Evolutionary conservation across 768 basidiomycete genomes (phyloP).

Genomic region (Boletus barrowsii): DNA sequence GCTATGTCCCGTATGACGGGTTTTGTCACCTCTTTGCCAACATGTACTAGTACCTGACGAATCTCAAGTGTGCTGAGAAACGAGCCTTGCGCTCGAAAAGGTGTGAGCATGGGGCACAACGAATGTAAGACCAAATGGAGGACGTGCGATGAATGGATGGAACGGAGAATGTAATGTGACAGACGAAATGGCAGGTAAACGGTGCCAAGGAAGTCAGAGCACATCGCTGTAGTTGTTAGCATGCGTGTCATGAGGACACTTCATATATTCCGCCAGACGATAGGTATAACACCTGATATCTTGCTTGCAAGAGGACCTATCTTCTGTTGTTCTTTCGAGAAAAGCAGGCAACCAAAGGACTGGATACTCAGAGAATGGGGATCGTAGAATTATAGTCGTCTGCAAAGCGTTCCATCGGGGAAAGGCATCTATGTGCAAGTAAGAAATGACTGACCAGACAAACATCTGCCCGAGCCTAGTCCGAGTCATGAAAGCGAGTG

Average conservation of each 20-base stretch:
- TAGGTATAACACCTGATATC: too few relatives aligned
- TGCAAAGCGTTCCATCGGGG: too few relatives aligned
- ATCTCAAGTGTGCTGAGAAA: slow-evolving; percentile 7
- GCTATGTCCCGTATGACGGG: not conserved
- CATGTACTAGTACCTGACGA: too few relatives aligned
- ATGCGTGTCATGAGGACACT: too few relatives aligned
- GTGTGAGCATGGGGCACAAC: slow-evolving; percentile 25
- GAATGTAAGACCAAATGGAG: not conserved
- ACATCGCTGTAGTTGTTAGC: too few relatives aligned
- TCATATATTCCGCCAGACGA: too few relatives aligned
- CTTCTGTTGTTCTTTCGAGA: not conserved
- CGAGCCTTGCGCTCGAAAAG: slow-evolving; percentile 35
- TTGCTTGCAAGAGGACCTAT: not conserved
- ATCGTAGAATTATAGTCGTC: not conserved
- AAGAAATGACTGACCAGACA: not conserved
- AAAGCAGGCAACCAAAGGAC: not conserved
- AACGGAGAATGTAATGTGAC: not conserved
- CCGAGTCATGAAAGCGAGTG: not conserved
- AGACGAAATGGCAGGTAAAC: not conserved
- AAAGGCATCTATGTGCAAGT: not conserved
- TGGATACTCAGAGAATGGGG: not conserved
- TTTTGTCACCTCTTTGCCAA: not conserved
- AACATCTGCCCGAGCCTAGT: not conserved
- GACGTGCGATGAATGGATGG: not conserved
- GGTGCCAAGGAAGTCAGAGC: not conserved